phyloP scores from a whole-genome alignment of 345 rosid genomes.

The Pistacia vera region DNA sequence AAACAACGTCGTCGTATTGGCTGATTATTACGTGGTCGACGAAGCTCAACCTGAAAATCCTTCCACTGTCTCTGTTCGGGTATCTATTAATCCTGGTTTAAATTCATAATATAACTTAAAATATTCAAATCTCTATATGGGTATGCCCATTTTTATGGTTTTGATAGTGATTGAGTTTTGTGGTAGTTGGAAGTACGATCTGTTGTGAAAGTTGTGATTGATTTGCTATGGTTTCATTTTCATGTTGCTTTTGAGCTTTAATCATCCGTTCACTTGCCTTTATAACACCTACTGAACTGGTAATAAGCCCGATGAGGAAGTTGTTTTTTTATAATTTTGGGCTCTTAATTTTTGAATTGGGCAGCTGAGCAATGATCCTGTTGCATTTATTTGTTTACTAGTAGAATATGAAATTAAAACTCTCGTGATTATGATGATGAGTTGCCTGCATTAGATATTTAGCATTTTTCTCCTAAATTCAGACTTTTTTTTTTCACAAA shows the following conservation, averaged over 20 bases:
- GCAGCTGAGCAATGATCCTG: no score
- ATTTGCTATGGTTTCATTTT: neutral
- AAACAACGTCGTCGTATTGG: slow-evolving; percentile 75
- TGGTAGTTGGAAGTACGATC: neutral
- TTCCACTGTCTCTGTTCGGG: slow-evolving; percentile 58
- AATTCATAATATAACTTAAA: neutral
- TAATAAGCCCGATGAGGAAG: neutral
- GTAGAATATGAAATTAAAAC: neutral
- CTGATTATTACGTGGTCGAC: slow-evolving; percentile 74
- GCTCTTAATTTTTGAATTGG: no score
- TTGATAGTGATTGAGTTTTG: neutral
- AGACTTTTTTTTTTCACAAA: neutral
- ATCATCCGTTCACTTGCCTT: neutral
- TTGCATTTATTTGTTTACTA: neutral
- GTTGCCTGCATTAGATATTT: neutral
- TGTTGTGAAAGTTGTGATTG: neutral
- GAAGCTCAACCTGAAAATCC: slow-evolving; percentile 51
- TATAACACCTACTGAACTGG: neutral
- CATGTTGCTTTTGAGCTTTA: neutral
- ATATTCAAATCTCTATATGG: neutral
- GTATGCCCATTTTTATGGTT: neutral
- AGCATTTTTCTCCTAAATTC: neutral
- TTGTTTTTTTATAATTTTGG: no score
- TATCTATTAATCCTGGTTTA: slow-evolving; percentile 16
- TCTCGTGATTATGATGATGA: neutral